These are phyloP conservation scores for Podospora anserina DNA, from an alignment of 495 filamentous ascomycete species.

Conservation along the genomic window DNA sequence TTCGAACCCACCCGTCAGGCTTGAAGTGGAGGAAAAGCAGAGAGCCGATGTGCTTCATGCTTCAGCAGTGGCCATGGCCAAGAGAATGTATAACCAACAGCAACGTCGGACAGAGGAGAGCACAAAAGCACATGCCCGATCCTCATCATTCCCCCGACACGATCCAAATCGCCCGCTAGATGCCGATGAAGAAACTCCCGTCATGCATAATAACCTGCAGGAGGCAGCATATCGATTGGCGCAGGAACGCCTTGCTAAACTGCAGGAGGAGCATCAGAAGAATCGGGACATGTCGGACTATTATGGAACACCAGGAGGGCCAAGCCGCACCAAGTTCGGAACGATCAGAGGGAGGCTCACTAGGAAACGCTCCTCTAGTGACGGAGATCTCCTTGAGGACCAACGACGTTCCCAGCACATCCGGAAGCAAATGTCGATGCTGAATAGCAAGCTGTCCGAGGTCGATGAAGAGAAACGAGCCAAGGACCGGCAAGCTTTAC, in stretches of 20 bases:
- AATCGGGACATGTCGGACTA: slow-evolving; percentile 63
- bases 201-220: slow-evolving; percentile 62
- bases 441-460: slow-evolving; percentile 62
- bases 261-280: slow-evolving; percentile 65
- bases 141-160: slow-evolving; percentile 28
- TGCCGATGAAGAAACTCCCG: slow-evolving; percentile 29
- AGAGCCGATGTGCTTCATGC: slow-evolving; percentile 69
- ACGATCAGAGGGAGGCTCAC: slow-evolving; percentile 53
- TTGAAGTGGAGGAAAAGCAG: slow-evolving; percentile 70
- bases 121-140: slow-evolving; percentile 34
- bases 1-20: slow-evolving; percentile 65
- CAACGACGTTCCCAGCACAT: slow-evolving; percentile 67
- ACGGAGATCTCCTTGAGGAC: slow-evolving; percentile 61
- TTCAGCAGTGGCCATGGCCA: slow-evolving; percentile 83
- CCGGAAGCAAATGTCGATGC: slow-evolving; percentile 72
- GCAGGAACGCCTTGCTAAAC: slow-evolving; percentile 73
- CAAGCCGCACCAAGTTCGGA: slow-evolving; percentile 50
- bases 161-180: slow-evolving; percentile 8
- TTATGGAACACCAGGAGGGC: slow-evolving; percentile 51
- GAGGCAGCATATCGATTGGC: slow-evolving; percentile 82
- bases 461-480: slow-evolving; percentile 74
- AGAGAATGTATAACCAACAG: slow-evolving; percentile 71
- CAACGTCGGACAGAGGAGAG: slow-evolving; percentile 56
- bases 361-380: slow-evolving; percentile 65
- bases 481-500: slow-evolving; percentile 66